A percentile compares a stretch with the other conserved stretches of the same genome.
phyloP scores from a whole-genome alignment of 768 basidiomycete species.

The Dictyophora rubrovolvata region DNA sequence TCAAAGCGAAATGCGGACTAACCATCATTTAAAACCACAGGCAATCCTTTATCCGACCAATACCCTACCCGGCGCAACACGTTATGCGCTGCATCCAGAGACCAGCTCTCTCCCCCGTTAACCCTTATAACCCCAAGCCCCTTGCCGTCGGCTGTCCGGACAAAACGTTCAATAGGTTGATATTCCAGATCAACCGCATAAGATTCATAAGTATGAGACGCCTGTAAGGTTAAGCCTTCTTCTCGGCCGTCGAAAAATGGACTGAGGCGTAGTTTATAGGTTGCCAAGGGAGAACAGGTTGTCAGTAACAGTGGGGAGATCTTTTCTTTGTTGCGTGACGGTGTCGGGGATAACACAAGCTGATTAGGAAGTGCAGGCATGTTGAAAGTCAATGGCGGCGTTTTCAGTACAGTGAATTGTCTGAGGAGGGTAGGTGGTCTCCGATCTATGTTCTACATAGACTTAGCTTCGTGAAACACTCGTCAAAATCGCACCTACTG shows the following conservation, averaged over 20 bases:
- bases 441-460: conserved; percentile 70
- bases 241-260: conserved; percentile 51
- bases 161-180: conserved; percentile 46
- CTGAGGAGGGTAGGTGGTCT: conserved; percentile 76
- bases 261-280: conserved; percentile 46
- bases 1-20: conserved; percentile 12
- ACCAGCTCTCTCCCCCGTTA: conserved; percentile 56
- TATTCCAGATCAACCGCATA: conserved; percentile 37
- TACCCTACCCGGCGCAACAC: conserved; percentile 35
- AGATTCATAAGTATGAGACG: conserved; percentile 22
- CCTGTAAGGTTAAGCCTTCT: conserved; percentile 39
- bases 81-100: conserved; percentile 32
- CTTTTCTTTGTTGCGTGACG: conserved; percentile 29
- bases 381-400: conserved; percentile 27
- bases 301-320: conserved; percentile 39
- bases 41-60: conserved; percentile 51
- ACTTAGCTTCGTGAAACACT: neutral
- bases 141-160: conserved; percentile 69
- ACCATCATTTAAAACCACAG: conserved; percentile 67
- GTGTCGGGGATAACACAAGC: conserved; percentile 41
- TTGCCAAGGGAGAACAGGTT: conserved; percentile 54
- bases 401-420: conserved; percentile 65
- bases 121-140: conserved; percentile 60
- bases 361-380: conserved; percentile 26
- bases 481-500: conserved; percentile 36